Percentiles rank a stretch among this genome's conserved stretches.
These are phyloP conservation scores for Picochlorum sp. DNA, from an alignment of 139 green algal species.

Conservation along the genomic window DNA sequence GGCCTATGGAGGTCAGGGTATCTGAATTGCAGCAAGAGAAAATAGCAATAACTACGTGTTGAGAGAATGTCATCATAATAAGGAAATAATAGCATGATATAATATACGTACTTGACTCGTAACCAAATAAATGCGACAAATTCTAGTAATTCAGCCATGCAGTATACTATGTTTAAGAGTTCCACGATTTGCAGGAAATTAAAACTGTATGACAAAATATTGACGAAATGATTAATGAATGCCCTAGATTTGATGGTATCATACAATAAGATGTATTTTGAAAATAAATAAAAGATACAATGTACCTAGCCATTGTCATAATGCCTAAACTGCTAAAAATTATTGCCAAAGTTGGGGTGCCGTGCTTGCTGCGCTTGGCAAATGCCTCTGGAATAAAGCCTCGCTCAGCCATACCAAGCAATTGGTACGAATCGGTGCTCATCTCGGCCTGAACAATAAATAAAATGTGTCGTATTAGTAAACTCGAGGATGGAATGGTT, in stretches of 20 bases:
- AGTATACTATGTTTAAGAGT: conserved; percentile 93
- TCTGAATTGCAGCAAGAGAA: not conserved
- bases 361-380: conserved; percentile 55
- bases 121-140: conserved; percentile 87
- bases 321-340: conserved; percentile 67
- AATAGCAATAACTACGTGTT: not conserved
- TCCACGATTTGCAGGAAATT: conserved; percentile 78
- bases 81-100: too few relatives aligned
- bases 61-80: not conserved
- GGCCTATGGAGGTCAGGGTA: conserved; percentile 27
- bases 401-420: conserved; percentile 89
- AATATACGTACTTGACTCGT: conserved; percentile 54
- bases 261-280: conserved; percentile 2
- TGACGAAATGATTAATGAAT: not conserved
- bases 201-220: conserved; percentile 8
- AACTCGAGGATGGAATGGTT: not conserved
- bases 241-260: conserved; percentile 2
- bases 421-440: conserved; percentile 83
- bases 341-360: conserved; percentile 81
- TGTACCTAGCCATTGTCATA: conserved; percentile 38
- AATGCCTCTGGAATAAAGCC: conserved; percentile 75
- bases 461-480: too few relatives aligned
- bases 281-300: not conserved
- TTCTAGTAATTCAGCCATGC: conserved; percentile 88
- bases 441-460: conserved; percentile 86